A percentile compares a stretch with the other conserved stretches of the same genome.
These are phyloP conservation scores for Rehmannia glutinosa DNA, from an alignment of 257 asterid genomes.

Conservation along the genomic window DNA sequence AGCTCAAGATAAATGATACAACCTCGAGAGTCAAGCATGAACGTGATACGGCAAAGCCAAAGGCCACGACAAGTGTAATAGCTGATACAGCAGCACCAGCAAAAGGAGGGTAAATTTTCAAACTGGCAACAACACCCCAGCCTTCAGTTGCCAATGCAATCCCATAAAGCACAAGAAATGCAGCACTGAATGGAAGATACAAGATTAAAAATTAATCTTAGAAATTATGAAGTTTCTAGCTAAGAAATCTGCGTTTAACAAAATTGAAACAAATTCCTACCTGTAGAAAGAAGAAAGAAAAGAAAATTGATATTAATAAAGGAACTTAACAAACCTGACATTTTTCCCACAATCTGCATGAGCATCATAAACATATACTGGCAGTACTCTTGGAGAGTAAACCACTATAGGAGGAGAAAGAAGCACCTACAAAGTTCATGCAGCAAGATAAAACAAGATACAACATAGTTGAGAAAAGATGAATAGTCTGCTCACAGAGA, in stretches of 20 bases:
- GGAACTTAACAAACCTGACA: slow-evolving; percentile 70
- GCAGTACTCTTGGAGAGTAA: slow-evolving; percentile 96
- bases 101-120: slow-evolving; percentile 95
- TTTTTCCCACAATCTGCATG: slow-evolving; percentile 99
- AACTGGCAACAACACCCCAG: slow-evolving; percentile 99
- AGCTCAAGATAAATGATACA: slow-evolving; percentile 22
- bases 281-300: slow-evolving; percentile 7
- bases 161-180: slow-evolving; percentile 95
- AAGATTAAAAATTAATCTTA: slow-evolving; percentile 9
- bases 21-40: slow-evolving; percentile 99
- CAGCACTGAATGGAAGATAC: slow-evolving; percentile 55
- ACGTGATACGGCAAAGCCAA: slow-evolving; percentile 98
- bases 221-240: slow-evolving; percentile 1
- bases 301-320: neutral
- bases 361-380: slow-evolving; percentile 98
- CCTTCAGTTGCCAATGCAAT: slow-evolving; percentile 96
- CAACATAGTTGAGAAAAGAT: slow-evolving; percentile 7
- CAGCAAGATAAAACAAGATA: slow-evolving; percentile 8
- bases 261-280: neutral
- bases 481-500: neutral
- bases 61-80: slow-evolving; percentile 91
- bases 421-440: slow-evolving; percentile 60
- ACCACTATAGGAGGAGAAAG: slow-evolving; percentile 99
- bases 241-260: neutral
- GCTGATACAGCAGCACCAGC: slow-evolving; percentile 99